Base-by-base conservation (phyloP, 257 asterid genomes). In the Thymus quinquecostatus region DNA sequence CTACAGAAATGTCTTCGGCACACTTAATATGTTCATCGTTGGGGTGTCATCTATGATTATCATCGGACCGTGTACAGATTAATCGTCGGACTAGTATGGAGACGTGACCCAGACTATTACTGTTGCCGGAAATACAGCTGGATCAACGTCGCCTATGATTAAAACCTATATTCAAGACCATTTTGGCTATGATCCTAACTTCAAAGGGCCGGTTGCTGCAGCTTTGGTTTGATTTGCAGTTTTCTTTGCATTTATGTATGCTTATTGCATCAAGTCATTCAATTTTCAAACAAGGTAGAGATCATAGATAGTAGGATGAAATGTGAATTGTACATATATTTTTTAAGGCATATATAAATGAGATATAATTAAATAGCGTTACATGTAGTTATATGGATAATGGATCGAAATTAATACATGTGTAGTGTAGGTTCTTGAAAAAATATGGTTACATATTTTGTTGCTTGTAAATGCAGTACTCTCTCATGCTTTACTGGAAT, bases 51-150 rank as follows among this genome's bases (percentile, higher is more conserved):
- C 21, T 21, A 21, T 21, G 21, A 21, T 21, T 21, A 21, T 21
- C 21, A 21, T 21, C 21, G 98, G 98, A 90, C 97, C 1, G 95
- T 92, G 2, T 88, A 92, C n/a, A 97, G 98, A 38, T 50, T 85
- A 32, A 92, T 92, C 63, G 78, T 87, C 57, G 91, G 96, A 8
- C 95, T 21, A 93, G 59, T 93, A 93, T 11, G 96, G 97, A 7
- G 98, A 93, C 57, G 82, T 77, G 30, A 76, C 79, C 56, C 41
- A 6, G 0, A 76, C 79, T 2, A 91, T 93, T 33, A 49, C 32
- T 2, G 95, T 83, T 0, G 84, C 87, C 0, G 97, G 93, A 41
- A 67, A 48, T 48, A 8, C 72, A 21, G 21, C 21, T 8, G 70
- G 70, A 30, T n/a, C 44, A 12, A 11, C 66, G n/a, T 60, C 76